These are phyloP conservation scores for Cornus kousa DNA, from an alignment of 148 eudicot species.

Conservation along the genomic window DNA sequence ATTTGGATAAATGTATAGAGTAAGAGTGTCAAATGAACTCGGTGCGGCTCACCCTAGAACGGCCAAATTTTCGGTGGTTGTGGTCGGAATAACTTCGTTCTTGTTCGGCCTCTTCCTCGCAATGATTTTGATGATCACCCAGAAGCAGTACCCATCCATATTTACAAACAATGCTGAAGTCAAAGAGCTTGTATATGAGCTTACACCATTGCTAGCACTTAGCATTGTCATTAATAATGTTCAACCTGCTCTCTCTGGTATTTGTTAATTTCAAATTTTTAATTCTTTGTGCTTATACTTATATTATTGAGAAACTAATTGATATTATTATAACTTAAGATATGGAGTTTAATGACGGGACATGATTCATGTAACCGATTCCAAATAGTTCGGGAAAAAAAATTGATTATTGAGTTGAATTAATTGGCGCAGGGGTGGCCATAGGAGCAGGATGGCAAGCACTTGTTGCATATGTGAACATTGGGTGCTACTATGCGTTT, in stretches of 20 bases:
- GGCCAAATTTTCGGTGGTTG: constrained; percentile 31
- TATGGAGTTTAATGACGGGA: too few species aligned
- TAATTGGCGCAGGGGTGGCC: constrained; percentile 13
- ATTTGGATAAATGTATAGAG: constrained; percentile 7
- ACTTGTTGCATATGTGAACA: constrained; percentile 16
- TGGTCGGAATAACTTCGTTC: constrained; percentile 18
- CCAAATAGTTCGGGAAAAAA: too few species aligned
- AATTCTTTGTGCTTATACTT: too few species aligned
- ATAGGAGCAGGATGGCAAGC: constrained; percentile 24
- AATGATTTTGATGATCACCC: constrained; percentile 13
- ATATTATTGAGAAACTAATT: too few species aligned
- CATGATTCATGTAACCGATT: too few species aligned
- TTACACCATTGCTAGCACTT: not conserved
- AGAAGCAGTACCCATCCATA: constrained; percentile 19
- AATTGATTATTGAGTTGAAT: not conserved
- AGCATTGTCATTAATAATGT: not conserved
- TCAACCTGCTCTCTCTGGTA: not conserved
- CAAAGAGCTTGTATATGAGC: not conserved
- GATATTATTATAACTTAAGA: too few species aligned
- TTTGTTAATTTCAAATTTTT: too few species aligned
- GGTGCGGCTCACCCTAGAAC: constrained; percentile 36
- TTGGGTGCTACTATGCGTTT: constrained; percentile 13
- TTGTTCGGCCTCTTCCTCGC: constrained; percentile 18
- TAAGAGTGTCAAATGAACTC: constrained; percentile 35
- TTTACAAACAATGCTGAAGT: not conserved